phyloP scores from a whole-genome alignment of 768 basidiomycete genomes.

The Mycena albidolilacea region DNA sequence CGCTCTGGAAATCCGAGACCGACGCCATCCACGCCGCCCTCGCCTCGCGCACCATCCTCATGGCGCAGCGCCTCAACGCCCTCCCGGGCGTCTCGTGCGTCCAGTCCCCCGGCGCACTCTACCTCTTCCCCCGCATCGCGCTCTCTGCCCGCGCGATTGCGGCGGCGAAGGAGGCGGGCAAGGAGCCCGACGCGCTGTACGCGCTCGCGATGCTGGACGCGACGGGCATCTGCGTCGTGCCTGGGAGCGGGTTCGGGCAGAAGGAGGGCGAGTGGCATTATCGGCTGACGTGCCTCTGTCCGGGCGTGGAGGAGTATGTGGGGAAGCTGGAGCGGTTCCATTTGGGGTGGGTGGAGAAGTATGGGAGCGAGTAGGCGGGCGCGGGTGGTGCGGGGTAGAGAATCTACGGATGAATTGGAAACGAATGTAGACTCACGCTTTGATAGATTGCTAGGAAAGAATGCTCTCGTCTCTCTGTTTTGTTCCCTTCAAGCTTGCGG shows the following conservation, averaged over 20 bases:
- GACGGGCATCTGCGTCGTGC: slow-evolving; percentile 95
- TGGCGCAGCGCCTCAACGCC: slow-evolving; percentile 85
- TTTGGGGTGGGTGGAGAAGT: slow-evolving; percentile 52
- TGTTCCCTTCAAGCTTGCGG: no score
- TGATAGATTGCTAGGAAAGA: no score
- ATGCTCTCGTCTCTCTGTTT: no score
- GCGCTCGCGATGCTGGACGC: slow-evolving; percentile 85
- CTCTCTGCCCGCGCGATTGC: slow-evolving; percentile 81
- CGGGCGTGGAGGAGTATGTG: slow-evolving; percentile 94
- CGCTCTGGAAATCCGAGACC: slow-evolving; percentile 88
- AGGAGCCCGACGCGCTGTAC: slow-evolving; percentile 92
- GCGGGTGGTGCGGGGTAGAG: no score
- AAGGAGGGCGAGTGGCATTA: slow-evolving; percentile 92
- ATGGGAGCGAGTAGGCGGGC: background rate
- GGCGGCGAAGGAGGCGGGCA: slow-evolving; percentile 79
- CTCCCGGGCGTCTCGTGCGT: slow-evolving; percentile 94
- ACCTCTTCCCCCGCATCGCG: slow-evolving; percentile 89
- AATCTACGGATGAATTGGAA: background rate
- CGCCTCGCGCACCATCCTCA: slow-evolving; percentile 75
- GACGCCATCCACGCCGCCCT: slow-evolving; percentile 83
- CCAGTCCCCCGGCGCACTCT: slow-evolving; percentile 91
- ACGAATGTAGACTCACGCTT: no score
- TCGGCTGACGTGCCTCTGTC: slow-evolving; percentile 93
- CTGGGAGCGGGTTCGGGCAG: slow-evolving; percentile 96
- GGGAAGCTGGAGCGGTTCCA: slow-evolving; percentile 77